phyloP scores from a whole-genome alignment of 371 early-diverging fungal species.

The Nematocida sp. region DNA sequence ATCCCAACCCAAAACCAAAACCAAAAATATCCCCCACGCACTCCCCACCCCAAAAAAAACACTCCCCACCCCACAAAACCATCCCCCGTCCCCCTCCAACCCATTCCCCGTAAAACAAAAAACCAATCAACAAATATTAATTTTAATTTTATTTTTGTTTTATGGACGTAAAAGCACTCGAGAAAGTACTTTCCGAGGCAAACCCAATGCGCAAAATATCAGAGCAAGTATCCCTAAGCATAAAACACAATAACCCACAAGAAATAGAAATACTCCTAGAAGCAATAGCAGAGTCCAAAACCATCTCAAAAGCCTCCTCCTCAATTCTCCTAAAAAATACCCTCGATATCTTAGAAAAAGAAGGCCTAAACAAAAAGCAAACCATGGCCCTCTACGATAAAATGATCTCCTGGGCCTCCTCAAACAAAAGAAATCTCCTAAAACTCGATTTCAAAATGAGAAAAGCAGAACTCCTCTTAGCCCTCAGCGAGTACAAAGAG shows the following conservation, averaged over 20 bases:
- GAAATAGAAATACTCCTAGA: conserved; percentile 23
- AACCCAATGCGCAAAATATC: background rate
- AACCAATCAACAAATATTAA: background rate
- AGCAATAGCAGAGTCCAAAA: conserved; percentile 24
- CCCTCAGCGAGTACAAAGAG: conserved; percentile 69
- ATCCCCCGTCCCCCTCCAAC: background rate
- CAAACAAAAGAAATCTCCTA: conserved; percentile 64
- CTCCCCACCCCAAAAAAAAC: background rate
- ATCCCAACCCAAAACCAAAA: background rate
- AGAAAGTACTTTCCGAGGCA: background rate
- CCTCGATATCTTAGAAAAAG: conserved; percentile 32
- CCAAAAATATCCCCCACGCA: too few species aligned
- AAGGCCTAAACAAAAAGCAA: background rate
- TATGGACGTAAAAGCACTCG: conserved; percentile 21
- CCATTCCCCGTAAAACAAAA: background rate
- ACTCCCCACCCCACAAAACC: background rate
- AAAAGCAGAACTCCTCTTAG: conserved; percentile 59
- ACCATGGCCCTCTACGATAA: conserved; percentile 35
- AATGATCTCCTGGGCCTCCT: conserved; percentile 63
- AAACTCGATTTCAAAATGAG: conserved; percentile 64
- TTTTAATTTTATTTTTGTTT: conserved; percentile 22
- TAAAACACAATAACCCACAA: background rate
- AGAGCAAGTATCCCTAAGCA: background rate
- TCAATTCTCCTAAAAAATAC: conserved; percentile 34
- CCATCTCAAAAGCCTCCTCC: conserved; percentile 32